Percentiles rank a stretch among this genome's conserved stretches.
Evolutionary conservation across 2,329 filamentous ascomycete species (phyloP).

Genomic region (Aschersonia sp.): DNA sequence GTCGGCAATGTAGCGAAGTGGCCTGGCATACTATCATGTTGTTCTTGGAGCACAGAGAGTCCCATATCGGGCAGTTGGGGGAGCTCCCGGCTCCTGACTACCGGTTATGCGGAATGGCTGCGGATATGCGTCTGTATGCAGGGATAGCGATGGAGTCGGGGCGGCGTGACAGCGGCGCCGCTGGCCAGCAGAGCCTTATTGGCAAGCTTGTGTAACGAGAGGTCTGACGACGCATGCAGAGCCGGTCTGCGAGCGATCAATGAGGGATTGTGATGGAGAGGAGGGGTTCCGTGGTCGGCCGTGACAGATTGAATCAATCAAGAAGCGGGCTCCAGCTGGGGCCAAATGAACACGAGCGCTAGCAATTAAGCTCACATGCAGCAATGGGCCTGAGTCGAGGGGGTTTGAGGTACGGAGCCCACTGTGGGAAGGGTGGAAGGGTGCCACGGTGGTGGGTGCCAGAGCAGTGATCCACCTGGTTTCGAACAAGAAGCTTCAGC

Average conservation of each 20-base stretch:
- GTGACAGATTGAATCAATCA: no score
- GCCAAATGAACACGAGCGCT: neutral
- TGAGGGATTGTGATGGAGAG: no score
- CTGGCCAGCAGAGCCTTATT: neutral
- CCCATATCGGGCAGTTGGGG: constrained; percentile 48
- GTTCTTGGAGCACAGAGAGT: constrained; percentile 71
- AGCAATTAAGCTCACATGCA: neutral
- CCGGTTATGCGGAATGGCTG: neutral
- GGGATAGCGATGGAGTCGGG: no score
- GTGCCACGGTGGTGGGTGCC: neutral
- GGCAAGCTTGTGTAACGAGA: neutral
- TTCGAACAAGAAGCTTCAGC: neutral
- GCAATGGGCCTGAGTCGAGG: neutral
- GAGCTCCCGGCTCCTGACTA: constrained; percentile 3
- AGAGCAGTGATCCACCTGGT: neutral
- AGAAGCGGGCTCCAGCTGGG: neutral
- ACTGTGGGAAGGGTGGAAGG: neutral
- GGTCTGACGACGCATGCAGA: neutral
- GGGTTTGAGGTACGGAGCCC: no score
- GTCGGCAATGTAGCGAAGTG: neutral
- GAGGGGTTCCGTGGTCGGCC: no score
- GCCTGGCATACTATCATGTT: constrained; percentile 35
- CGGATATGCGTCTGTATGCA: no score
- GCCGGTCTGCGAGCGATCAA: constrained; percentile 1
- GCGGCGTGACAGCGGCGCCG: no score